Evolutionary conservation across 805 yeast genomes (phyloP), one percentile per base, ranked within the genome.

Genomic region (Ogataea parapolymorpha): DNA sequence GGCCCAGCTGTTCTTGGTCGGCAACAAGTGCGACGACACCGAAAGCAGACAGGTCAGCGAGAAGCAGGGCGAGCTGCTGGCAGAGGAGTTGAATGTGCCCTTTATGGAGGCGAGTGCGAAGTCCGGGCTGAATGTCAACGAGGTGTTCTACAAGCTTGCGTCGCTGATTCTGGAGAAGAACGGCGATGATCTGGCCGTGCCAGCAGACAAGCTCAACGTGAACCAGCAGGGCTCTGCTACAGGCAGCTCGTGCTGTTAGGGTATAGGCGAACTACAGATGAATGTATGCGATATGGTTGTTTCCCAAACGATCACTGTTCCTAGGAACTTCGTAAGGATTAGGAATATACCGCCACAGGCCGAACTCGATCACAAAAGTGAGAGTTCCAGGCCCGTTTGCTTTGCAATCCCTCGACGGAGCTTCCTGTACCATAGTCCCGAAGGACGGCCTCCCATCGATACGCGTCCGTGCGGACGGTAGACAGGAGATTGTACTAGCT

Each of bases 341-440:
- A 91, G 98, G 98, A 91, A 91, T 91, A 91, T 91, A 95, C 91
- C 79, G 96, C 95, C 72, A 69, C 82, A 75, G 65, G 65, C 71
- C 83, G 85, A 82, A 80, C 86, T 80, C 78, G 59, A 74, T 70
- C 65, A 57, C 26, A 15, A 20, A 13, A n/a, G 27, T 15, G 27
- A 40, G 39, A 40, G 32, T 26, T 40, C 43, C 24, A 40, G 38
- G 38, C 37, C 42, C 46, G 79, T 31, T 86, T 72, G 52, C 54
- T 91, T 74, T 85, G 66, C 83, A 85, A 84, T 84, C 90, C 81
- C 95, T 90, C 96, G 95, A 81, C 95, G 87, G 96, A 95, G 97
- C 88, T 70, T 52, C 82, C 91, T 82, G 90, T 75, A 75, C 70
- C 76, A 85, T 67, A 62, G 69, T 39, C 44, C 44, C 39, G 18